Conservation (phyloP, 2,329 filamentous ascomycete species). For the Calcarisporium arbuscula region DNA sequence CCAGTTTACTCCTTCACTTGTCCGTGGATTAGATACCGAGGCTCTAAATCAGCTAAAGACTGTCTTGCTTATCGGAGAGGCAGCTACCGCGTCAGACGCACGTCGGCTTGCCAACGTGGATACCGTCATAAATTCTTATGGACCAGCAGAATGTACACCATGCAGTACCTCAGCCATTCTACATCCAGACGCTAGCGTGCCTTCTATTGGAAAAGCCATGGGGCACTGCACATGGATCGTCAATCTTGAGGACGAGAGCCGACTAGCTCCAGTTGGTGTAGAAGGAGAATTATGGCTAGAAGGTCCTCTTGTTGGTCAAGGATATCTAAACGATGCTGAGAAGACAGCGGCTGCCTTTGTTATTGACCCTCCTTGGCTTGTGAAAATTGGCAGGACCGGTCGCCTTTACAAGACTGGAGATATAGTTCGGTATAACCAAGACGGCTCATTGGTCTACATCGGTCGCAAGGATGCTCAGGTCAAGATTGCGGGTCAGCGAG, state of each 20-base stretch:
- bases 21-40: conserved; percentile 7
- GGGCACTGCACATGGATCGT: conserved; percentile 13
- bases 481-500: no score
- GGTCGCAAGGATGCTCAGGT: no score
- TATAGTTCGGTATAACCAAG: no score
- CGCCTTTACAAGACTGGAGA: no score
- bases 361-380: no score
- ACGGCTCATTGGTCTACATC: no score
- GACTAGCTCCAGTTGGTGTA: conserved; percentile 10
- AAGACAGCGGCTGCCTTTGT: conserved; percentile 19
- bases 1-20: conserved; percentile 14
- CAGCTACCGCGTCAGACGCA: conserved; percentile 6
- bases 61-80: conserved; percentile 13
- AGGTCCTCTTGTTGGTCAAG: conserved; percentile 12
- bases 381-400: no score
- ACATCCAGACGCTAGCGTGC: background rate
- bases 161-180: conserved; percentile 1
- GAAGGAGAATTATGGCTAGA: conserved; percentile 16
- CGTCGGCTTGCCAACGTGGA: conserved; percentile 7
- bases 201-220: conserved; percentile 3
- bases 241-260: conserved; percentile 7
- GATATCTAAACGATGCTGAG: conserved; percentile 12
- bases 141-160: conserved; percentile 15
- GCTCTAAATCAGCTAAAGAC: conserved; percentile 9
- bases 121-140: conserved; percentile 16